phyloP scores from a whole-genome alignment of 2,329 filamentous ascomycete genomes.

The Gliomastix tumulicola region DNA sequence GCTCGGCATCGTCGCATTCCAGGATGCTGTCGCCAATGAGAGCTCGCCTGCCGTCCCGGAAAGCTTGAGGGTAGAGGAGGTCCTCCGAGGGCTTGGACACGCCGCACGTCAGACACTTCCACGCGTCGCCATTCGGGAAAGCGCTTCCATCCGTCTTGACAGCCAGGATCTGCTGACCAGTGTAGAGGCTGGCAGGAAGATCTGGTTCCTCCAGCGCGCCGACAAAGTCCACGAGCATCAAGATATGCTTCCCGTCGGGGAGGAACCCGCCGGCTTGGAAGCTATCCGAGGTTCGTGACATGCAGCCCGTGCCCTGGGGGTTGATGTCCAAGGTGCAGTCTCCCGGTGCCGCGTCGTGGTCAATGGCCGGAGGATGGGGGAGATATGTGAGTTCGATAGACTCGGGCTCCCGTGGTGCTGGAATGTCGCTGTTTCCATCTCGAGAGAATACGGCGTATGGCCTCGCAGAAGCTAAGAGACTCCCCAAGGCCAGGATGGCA shows the following conservation, averaged over 20 bases:
- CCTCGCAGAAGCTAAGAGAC: too few species aligned
- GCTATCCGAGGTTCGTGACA: slow-evolving; percentile 6
- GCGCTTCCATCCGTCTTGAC: not conserved
- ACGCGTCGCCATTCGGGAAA: not conserved
- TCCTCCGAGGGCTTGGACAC: not conserved
- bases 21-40: not conserved
- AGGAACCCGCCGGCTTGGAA: slow-evolving; percentile 18
- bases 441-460: too few species aligned
- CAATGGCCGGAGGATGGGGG: not conserved
- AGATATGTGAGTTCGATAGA: not conserved
- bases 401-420: not conserved
- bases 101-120: not conserved
- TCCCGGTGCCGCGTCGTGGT: slow-evolving; percentile 10
- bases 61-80: not conserved
- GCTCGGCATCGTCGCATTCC: not conserved
- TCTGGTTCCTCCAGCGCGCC: not conserved
- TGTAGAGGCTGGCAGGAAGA: slow-evolving; percentile 11
- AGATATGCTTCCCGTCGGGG: slow-evolving; percentile 33
- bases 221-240: slow-evolving; percentile 18
- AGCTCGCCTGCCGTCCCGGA: not conserved
- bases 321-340: slow-evolving; percentile 24
- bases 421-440: too few species aligned
- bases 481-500: too few species aligned
- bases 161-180: not conserved
- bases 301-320: slow-evolving; percentile 28